Evolutionary conservation across 1,284 basidiomycete genomes (phyloP).

Genomic region (Fomitiporia mediterranea): DNA sequence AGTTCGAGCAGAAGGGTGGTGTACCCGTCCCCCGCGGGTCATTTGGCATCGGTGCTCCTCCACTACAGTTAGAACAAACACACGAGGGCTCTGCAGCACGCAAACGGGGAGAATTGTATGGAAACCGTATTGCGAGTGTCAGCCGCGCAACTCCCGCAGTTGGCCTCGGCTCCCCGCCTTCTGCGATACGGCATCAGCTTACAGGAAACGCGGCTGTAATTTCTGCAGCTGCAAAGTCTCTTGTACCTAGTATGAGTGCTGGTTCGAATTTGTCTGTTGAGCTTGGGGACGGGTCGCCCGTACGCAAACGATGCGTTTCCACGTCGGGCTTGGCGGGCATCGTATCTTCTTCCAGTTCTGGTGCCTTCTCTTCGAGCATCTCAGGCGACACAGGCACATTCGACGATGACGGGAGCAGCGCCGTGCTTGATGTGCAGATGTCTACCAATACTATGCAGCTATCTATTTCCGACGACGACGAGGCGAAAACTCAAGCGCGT

Average conservation of each 20-base stretch:
- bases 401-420: conserved; percentile 1
- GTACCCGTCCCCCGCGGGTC: conserved; percentile 68
- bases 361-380: background rate
- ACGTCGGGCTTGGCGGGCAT: conserved; percentile 11
- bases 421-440: background rate
- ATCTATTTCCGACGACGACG: conserved; percentile 2
- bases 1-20: conserved; percentile 71
- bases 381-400: background rate
- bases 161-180: conserved; percentile 2
- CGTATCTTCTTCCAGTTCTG: background rate
- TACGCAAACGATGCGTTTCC: conserved; percentile 18
- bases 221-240: background rate
- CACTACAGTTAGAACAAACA: conserved; percentile 26
- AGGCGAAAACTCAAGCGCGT: background rate
- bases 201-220: background rate
- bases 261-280: background rate
- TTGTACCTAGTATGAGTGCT: background rate
- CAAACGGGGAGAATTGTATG: conserved; percentile 62
- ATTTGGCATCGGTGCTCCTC: conserved; percentile 65
- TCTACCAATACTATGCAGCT: background rate
- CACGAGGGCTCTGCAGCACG: conserved; percentile 41
- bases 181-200: conserved; percentile 4
- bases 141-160: background rate
- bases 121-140: conserved; percentile 50
- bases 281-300: conserved; percentile 5